phyloP scores from a whole-genome alignment of 176 grass and related monocot genomes.

The Dactylis glomerata region DNA sequence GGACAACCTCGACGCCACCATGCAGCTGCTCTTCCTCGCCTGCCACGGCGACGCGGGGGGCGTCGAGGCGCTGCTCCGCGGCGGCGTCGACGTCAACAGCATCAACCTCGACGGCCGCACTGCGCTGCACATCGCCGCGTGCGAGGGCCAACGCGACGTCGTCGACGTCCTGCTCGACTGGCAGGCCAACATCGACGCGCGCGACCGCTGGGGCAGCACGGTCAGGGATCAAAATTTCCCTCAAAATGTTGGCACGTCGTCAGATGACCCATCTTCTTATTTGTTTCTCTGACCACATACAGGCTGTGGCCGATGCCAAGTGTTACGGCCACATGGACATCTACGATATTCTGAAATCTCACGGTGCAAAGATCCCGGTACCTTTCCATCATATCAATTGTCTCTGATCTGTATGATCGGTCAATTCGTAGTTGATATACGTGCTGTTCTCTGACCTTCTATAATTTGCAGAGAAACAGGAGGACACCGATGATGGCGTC shows the following conservation, averaged over 20 bases:
- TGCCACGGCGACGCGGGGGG: conserved; percentile 71
- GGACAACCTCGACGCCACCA: conserved; percentile 77
- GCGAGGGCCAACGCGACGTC: conserved; percentile 69
- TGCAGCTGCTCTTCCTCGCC: conserved; percentile 92
- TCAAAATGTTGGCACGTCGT: not conserved
- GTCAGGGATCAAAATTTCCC: conserved; percentile 33
- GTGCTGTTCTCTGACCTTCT: not conserved
- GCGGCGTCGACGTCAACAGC: conserved; percentile 89
- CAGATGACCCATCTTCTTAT: not conserved
- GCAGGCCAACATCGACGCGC: conserved; percentile 89
- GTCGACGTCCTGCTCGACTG: conserved; percentile 67
- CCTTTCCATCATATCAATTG: not conserved
- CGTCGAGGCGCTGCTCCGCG: conserved; percentile 53
- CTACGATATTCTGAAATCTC: conserved; percentile 74
- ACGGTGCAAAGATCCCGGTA: conserved; percentile 84
- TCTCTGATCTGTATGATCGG: not conserved
- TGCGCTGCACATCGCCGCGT: conserved; percentile 84
- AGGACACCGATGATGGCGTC: conserved; percentile 79
- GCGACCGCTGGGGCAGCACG: conserved; percentile 98
- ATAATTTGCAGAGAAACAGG: conserved; percentile 47
- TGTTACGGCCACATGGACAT: conserved; percentile 70
- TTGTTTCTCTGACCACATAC: not conserved
- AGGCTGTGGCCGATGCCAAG: conserved; percentile 87
- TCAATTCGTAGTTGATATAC: not conserved
- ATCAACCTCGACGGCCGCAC: conserved; percentile 97